Evolutionary conservation across 495 filamentous ascomycete species (phyloP), one percentile per base, ranked within the genome.

Genomic region (Corynascus novoguineensis): DNA sequence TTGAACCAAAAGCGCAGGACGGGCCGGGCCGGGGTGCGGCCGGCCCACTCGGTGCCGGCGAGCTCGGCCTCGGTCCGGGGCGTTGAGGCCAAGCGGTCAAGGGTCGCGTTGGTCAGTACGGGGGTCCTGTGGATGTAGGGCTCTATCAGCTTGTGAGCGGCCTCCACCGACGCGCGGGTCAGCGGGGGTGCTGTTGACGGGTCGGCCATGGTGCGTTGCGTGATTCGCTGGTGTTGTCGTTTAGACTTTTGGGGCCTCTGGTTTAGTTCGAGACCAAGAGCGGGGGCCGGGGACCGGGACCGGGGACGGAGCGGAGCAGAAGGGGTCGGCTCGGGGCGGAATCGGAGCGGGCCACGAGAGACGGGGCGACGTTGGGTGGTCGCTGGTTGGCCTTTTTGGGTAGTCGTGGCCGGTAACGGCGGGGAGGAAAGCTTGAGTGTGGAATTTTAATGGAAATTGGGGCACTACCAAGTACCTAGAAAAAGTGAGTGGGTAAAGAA

Each of bases 1-100:
- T 98, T 98, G 81, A 98, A 96, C 72, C 87, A 92, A 59, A 98
- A 79, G 7, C 81, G 79, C 34, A 96, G 77, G 27, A 73, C 81
- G 0, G 90, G 89, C 10, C 63, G 70, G 11, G 84, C 83, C 1
- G 87, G 81, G 10, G 63, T 59, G 41, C 76, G 77, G 40, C 79
- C 81, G 61, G 81, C 81, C 69, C 77, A 86, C 59, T 70, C 68
- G 2, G 84, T 86, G 19, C 76, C 80, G n/a, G 64, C 57, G 0
- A 87, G 72, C 1, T 78, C 72, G 5, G 77, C 73, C 3, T 73
- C 57, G 4, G 74, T 62, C 60, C 86, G 85, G 5, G 87, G 83
- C 24, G 64, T 85, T 5, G 89, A 95, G 22, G 90, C 89, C 60
- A 96, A 72, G 3, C 59, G 63, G 64, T 86, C 81, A 53, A 98